phyloP scores from a whole-genome alignment of 371 early-diverging fungal genomes.

The Cokeromyces recurvatus region DNA sequence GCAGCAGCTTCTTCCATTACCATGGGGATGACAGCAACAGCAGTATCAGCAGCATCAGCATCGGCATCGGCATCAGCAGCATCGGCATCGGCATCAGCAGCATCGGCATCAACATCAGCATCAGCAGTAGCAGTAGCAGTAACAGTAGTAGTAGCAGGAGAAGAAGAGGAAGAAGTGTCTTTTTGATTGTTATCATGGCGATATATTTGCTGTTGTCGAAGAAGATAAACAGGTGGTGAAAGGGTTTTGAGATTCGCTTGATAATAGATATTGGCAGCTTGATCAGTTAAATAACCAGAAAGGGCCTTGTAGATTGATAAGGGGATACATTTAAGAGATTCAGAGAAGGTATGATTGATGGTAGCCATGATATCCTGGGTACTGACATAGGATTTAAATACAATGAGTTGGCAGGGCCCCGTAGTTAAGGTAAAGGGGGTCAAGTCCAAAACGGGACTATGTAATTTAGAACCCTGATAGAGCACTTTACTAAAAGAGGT shows the following conservation, averaged over 20 bases:
- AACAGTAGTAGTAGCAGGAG: not conserved
- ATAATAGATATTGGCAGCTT: conserved; percentile 24
- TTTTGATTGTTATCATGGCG: conserved; percentile 8
- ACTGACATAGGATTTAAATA: conserved; percentile 29
- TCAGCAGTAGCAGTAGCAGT: not conserved
- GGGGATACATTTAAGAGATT: conserved; percentile 32
- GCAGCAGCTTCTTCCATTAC: not conserved
- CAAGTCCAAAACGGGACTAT: conserved; percentile 25
- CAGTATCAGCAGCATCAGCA: not conserved
- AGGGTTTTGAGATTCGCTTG: not conserved
- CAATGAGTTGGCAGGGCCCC: conserved; percentile 31
- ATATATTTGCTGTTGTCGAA: conserved; percentile 19
- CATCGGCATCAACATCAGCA: not conserved
- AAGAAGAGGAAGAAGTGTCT: not conserved
- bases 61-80: not conserved
- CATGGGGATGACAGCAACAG: too few relatives aligned
- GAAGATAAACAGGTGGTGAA: conserved; percentile 5
- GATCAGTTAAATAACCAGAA: conserved; percentile 25
- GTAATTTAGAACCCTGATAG: conserved; percentile 22
- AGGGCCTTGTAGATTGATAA: conserved; percentile 21
- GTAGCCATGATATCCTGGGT: conserved; percentile 28
- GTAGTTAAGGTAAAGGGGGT: conserved; percentile 31
- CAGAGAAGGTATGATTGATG: conserved; percentile 31
- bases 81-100: not conserved
- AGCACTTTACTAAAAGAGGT: conserved; percentile 25